These are phyloP conservation scores for Didymella pomorum DNA, from an alignment of 2,329 filamentous ascomycete species.

Conservation along the genomic window DNA sequence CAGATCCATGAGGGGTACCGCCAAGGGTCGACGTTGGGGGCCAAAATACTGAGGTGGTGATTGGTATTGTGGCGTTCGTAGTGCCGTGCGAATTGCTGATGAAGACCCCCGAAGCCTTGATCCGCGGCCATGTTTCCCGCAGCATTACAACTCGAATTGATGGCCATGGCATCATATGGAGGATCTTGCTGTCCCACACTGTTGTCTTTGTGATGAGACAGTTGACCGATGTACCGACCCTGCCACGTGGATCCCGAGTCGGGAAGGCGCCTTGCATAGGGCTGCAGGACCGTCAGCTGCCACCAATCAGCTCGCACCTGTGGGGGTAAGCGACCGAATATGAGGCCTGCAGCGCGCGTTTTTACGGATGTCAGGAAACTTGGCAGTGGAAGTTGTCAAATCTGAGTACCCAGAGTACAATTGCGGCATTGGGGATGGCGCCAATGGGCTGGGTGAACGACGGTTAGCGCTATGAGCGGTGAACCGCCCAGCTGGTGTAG, in stretches of 20 bases:
- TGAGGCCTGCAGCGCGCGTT: slow-evolving; percentile 1
- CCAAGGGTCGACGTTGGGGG: slow-evolving; percentile 1
- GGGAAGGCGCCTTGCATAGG: slow-evolving; percentile 19
- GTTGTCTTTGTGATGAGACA: neutral
- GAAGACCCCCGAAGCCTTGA: neutral
- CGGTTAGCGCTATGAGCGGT: slow-evolving; percentile 8
- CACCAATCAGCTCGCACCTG: slow-evolving; percentile 13
- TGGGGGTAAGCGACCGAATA: slow-evolving; percentile 12
- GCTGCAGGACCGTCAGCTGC: slow-evolving; percentile 12
- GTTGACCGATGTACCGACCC: slow-evolving; percentile 11
- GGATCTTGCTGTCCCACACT: neutral
- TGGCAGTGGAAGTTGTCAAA: neutral
- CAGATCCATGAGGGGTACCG: neutral
- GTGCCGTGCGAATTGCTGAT: slow-evolving; percentile 4
- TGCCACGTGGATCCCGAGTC: slow-evolving; percentile 16
- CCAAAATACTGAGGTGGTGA: neutral
- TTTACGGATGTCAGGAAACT: neutral
- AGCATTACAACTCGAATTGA: neutral
- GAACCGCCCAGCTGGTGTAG: slow-evolving; percentile 1
- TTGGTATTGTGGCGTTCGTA: neutral
- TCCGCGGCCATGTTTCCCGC: neutral
- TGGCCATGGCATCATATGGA: slow-evolving; percentile 3
- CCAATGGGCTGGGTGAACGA: slow-evolving; percentile 10
- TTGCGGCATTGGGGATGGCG: neutral
- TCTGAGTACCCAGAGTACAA: neutral